These are phyloP conservation scores for Penicillium waksmanii DNA, from an alignment of 495 filamentous ascomycete species.

Conservation along the genomic window DNA sequence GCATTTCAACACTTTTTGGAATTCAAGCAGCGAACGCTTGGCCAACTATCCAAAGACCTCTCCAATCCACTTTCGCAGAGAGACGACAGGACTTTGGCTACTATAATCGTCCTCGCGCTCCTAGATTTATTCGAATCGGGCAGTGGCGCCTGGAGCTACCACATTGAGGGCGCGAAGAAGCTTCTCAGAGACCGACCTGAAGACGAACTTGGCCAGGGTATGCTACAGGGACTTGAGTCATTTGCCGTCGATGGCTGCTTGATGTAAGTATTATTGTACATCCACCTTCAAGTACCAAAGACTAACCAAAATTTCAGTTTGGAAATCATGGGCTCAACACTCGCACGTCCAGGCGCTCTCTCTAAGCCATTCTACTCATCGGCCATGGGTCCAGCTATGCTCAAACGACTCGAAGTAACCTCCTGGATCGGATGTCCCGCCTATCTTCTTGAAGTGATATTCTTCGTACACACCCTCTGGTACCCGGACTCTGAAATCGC, in stretches of 20 bases:
- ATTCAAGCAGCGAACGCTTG: slow-evolving; percentile 48
- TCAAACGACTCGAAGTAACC: slow-evolving; percentile 52
- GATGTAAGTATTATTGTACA: slow-evolving; percentile 32
- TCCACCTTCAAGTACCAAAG: neutral
- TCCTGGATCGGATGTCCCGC: slow-evolving; percentile 53
- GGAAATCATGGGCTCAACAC: slow-evolving; percentile 54
- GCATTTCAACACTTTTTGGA: slow-evolving; percentile 47
- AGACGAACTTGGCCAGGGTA: slow-evolving; percentile 24
- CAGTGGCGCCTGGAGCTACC: slow-evolving; percentile 50
- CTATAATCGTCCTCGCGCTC: slow-evolving; percentile 47
- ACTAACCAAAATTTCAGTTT: slow-evolving; percentile 31
- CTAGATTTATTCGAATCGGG: slow-evolving; percentile 51
- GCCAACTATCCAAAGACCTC: slow-evolving; percentile 44
- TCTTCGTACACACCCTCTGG: slow-evolving; percentile 49
- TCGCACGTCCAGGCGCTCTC: slow-evolving; percentile 48
- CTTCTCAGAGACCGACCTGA: slow-evolving; percentile 38
- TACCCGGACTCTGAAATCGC: slow-evolving; percentile 36
- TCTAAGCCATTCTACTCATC: slow-evolving; percentile 49
- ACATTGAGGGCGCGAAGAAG: slow-evolving; percentile 52
- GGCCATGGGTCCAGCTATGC: slow-evolving; percentile 43
- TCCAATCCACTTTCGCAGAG: slow-evolving; percentile 39
- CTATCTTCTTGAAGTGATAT: slow-evolving; percentile 52
- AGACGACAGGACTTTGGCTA: slow-evolving; percentile 45
- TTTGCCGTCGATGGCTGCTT: slow-evolving; percentile 50
- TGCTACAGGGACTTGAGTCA: slow-evolving; percentile 44